Evolutionary conservation across 441 rosid genomes (phyloP), one percentile per base, ranked within the genome.

Genomic region (Erodium texanum): DNA sequence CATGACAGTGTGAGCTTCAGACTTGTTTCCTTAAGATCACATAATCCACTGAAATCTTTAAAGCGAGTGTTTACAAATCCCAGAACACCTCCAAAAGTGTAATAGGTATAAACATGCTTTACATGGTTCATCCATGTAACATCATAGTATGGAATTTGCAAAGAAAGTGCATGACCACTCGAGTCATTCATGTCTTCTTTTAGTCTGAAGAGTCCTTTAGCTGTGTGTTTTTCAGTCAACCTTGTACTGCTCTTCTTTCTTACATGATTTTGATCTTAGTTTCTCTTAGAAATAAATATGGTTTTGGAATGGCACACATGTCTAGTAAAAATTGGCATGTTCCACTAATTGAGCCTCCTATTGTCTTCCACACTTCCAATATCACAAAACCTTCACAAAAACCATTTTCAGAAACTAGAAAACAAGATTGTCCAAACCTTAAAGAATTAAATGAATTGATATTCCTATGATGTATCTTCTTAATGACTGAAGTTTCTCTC

Each of bases 401-500:
- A 18, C 24, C 32, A 43, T 20, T 32, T 10, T 29, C 16, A 52
- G 3, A 48, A 48, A 48, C 18, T 48, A 48, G 16, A 48, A 48
- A 48, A 5, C 18, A 48, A 48, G 18, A 27, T 27, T 27, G 29
- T 4, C 45, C 11, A 38, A 4, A 34, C 8, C 64, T 41, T 50
- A 32, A 48, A 56, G 36, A 32, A 10, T 7, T 22, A 24, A 10
- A 1, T 4, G 16, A 22, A 80, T 70, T 79, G 67, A 58, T 70
- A 72, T 84, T 85, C 87, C 80, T 76, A 54, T 68, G 69, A 32
- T 71, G 73, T 67, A 66, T 58, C 62, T 38, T 41, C 38, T 66
- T 64, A 52, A 64, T 59, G 56, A 41, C 54, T 20, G 1, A 73
- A 76, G 71, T 32, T 73, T 20, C 9, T 70, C 24, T 64, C 62